These are phyloP conservation scores for Nasturtium officinale DNA, from an alignment of 345 rosid species.

Conservation along the genomic window DNA sequence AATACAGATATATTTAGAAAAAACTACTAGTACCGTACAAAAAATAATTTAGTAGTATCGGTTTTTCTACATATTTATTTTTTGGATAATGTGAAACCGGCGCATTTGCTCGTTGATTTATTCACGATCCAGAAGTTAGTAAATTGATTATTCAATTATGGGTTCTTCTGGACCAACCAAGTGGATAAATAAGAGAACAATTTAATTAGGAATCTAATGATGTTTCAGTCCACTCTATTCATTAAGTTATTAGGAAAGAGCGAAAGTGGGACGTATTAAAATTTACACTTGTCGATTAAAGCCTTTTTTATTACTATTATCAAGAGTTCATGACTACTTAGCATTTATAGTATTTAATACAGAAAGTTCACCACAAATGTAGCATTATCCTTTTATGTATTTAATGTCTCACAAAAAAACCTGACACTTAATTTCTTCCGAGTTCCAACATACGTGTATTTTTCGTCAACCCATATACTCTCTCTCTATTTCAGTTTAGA, in stretches of 20 bases:
- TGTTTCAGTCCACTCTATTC: slow-evolving; percentile 36
- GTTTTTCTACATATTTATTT: not conserved
- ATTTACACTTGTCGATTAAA: not conserved
- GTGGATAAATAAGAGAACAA: slow-evolving; percentile 32
- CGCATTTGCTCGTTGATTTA: slow-evolving; percentile 23
- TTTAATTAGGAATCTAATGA: slow-evolving; percentile 31
- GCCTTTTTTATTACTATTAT: not conserved
- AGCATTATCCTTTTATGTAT: not conserved
- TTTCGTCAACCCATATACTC: no score
- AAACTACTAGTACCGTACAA: slow-evolving; percentile 4
- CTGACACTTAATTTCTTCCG: not conserved
- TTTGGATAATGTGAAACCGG: slow-evolving; percentile 38
- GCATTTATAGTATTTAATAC: no score
- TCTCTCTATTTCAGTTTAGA: no score
- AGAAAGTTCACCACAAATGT: not conserved
- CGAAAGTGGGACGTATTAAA: not conserved
- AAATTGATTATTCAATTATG: slow-evolving; percentile 15
- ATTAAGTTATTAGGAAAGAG: not conserved
- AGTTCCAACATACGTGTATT: not conserved
- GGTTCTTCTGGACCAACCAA: slow-evolving; percentile 23
- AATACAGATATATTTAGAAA: not conserved
- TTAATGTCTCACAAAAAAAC: not conserved
- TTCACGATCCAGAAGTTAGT: slow-evolving; percentile 24
- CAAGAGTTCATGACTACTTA: not conserved
- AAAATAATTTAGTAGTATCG: not conserved